Evolutionary conservation across 371 early-diverging fungal genomes (phyloP).

Genomic region (Gilbertella persicaria): DNA sequence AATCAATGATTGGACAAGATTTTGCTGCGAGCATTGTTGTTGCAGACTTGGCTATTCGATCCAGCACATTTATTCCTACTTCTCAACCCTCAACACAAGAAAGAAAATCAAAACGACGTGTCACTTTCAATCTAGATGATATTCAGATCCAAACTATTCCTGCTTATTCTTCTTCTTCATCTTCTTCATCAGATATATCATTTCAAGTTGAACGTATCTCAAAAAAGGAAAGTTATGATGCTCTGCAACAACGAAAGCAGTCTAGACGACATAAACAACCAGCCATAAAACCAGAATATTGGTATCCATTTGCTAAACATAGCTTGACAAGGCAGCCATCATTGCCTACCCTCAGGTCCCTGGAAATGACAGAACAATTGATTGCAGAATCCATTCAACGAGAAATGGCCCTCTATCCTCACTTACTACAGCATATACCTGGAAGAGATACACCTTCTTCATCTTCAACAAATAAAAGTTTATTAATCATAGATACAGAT

Average conservation of each 20-base stretch:
- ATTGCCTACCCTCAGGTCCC: constrained; percentile 1
- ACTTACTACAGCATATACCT: neutral
- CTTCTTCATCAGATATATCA: neutral
- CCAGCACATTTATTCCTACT: constrained; percentile 1
- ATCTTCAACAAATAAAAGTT: neutral
- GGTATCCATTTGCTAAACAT: constrained; percentile 11
- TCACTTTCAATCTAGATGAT: constrained; percentile 21
- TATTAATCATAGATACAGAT: constrained; percentile 3
- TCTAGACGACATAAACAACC: constrained; percentile 6
- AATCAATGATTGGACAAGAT: constrained; percentile 6
- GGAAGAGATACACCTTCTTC: neutral
- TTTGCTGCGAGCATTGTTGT: constrained; percentile 4
- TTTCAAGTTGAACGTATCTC: constrained; percentile 17
- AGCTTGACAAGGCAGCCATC: neutral
- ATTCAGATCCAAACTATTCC: constrained; percentile 21
- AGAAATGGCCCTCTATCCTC: constrained; percentile 13
- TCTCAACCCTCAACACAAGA: neutral
- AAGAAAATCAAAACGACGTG: constrained; percentile 17
- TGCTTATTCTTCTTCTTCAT: constrained; percentile 3
- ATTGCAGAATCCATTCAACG: constrained; percentile 15
- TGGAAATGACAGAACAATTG: constrained; percentile 19
- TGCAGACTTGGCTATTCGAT: constrained; percentile 15
- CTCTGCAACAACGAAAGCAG: constrained; percentile 10
- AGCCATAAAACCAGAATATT: constrained; percentile 13
- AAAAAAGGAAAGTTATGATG: constrained; percentile 18